phyloP scores from a whole-genome alignment of 768 basidiomycete species.

The Boletus tylopilopsis region DNA sequence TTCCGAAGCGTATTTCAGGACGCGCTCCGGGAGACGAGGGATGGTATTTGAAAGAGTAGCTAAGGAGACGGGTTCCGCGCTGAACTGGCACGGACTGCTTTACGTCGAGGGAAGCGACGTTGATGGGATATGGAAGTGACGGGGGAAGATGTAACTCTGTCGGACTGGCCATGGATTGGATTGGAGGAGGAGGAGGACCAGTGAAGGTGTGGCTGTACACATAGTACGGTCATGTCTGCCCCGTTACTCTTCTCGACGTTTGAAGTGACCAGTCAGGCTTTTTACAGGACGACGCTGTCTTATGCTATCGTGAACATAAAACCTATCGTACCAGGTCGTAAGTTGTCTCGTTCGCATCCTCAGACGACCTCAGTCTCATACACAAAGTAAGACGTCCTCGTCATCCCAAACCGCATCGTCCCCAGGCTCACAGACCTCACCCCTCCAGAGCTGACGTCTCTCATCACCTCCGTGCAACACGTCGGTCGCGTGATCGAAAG shows the following conservation, averaged over 20 bases:
- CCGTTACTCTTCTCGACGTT: conserved; percentile 70
- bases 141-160: conserved; percentile 76
- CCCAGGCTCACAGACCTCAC: conserved; percentile 52
- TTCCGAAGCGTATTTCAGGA: conserved; percentile 75
- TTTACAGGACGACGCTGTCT: conserved; percentile 64
- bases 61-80: conserved; percentile 77
- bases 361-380: not conserved
- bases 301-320: conserved; percentile 94
- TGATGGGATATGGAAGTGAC: conserved; percentile 84
- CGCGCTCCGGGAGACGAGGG: conserved; percentile 41
- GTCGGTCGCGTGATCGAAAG: conserved; percentile 80
- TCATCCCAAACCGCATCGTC: conserved; percentile 54
- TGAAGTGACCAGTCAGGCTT: conserved; percentile 73
- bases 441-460: conserved; percentile 68
- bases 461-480: conserved; percentile 75
- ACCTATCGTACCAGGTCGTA: conserved; percentile 92
- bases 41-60: conserved; percentile 73
- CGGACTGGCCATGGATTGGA: conserved; percentile 50
- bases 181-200: not conserved
- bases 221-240: conserved; percentile 14
- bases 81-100: conserved; percentile 42
- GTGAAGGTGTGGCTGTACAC: conserved; percentile 20
- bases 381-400: conserved; percentile 58
- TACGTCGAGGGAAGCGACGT: conserved; percentile 66
- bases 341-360: conserved; percentile 33